Evolutionary conservation across 805 yeast species (phyloP).

Genomic region (Scheffersomyces coipomensis): DNA sequence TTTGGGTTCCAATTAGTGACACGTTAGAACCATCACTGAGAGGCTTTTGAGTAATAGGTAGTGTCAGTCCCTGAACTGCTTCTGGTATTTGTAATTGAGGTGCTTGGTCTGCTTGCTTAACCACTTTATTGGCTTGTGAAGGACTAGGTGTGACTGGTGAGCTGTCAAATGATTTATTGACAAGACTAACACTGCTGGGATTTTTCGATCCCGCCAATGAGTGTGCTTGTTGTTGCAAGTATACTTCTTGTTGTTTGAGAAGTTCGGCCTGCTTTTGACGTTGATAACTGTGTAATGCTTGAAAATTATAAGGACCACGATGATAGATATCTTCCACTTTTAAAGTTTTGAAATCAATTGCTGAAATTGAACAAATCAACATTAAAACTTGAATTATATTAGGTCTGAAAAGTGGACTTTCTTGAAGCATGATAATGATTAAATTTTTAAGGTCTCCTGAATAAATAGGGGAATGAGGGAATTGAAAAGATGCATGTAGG

Average conservation of each 20-base stretch:
- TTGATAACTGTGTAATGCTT: constrained; percentile 54
- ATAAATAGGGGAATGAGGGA: constrained; percentile 68
- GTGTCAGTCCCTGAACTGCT: constrained; percentile 1
- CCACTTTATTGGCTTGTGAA: background rate
- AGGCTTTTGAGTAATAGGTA: background rate
- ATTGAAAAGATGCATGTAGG: constrained; percentile 76
- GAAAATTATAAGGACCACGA: constrained; percentile 55
- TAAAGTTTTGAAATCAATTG: constrained; percentile 24
- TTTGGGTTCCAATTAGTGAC: background rate
- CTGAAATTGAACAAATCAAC: constrained; percentile 53
- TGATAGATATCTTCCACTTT: constrained; percentile 45
- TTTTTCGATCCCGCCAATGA: constrained; percentile 7
- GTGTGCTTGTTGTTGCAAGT: constrained; percentile 32
- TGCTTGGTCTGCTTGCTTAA: background rate
- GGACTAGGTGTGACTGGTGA: background rate
- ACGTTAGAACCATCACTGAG: background rate
- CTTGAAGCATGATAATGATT: constrained; percentile 76
- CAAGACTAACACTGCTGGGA: constrained; percentile 2
- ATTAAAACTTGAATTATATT: constrained; percentile 81
- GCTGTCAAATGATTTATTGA: background rate
- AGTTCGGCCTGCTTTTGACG: constrained; percentile 31
- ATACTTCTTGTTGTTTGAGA: constrained; percentile 34
- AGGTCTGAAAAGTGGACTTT: constrained; percentile 80
- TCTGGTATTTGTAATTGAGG: background rate
- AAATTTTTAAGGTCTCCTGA: constrained; percentile 72